Conservation (phyloP, 768 basidiomycete species). For the Suillus occidentalis region DNA sequence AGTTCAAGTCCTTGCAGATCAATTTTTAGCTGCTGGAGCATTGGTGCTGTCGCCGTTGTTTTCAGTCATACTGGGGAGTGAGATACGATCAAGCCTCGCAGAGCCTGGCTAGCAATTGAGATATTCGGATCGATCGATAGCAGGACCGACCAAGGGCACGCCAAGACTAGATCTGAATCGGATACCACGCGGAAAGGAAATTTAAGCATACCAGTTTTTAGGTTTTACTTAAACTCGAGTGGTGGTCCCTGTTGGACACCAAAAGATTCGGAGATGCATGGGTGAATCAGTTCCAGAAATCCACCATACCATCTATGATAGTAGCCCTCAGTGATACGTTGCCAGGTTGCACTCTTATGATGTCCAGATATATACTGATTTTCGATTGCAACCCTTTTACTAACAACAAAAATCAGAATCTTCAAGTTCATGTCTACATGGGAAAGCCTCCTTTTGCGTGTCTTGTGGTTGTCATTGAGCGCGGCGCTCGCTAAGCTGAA, state of each 20-base stretch:
- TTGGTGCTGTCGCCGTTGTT: not conserved
- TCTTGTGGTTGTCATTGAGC: not conserved
- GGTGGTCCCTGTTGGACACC: too few species aligned
- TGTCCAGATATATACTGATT: not conserved
- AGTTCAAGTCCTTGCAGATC: constrained; percentile 9
- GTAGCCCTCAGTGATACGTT: not conserved
- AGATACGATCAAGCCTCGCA: not conserved
- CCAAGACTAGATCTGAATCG: too few species aligned
- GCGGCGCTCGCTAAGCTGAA: not conserved
- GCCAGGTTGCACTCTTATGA: not conserved
- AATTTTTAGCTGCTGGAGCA: not conserved
- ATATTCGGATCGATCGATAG: too few species aligned
- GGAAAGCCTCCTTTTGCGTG: not conserved
- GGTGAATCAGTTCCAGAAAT: too few species aligned
- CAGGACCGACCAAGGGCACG: too few species aligned
- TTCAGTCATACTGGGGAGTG: not conserved
- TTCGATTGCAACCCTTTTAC: not conserved
- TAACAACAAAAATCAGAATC: too few species aligned
- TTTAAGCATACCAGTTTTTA: too few species aligned
- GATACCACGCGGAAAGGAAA: not conserved
- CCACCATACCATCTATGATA: too few species aligned
- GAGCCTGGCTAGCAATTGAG: not conserved
- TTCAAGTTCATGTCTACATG: too few species aligned
- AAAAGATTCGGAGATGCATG: too few species aligned
- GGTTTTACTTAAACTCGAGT: too few species aligned